Base-by-base conservation (phyloP, 2,329 filamentous ascomycete genomes). In the Massarina eburnea region DNA sequence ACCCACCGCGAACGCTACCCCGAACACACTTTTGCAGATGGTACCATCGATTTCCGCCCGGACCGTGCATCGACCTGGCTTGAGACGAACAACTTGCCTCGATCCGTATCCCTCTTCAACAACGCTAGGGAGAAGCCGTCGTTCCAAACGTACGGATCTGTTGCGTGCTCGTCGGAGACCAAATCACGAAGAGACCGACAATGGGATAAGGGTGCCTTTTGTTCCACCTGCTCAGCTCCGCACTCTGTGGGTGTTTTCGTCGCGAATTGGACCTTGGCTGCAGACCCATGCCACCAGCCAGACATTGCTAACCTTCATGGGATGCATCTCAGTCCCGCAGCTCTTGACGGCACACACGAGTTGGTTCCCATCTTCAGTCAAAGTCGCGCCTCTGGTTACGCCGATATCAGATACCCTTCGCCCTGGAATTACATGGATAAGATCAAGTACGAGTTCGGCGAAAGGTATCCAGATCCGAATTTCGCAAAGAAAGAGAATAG, bases 281-380 rank as follows among this genome's bases (percentile, higher is more conserved):
- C 83, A 5, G 80, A 89, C 37, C 77, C 86, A 21, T 95, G 89
- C 62, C 80, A 86, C 48, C 89, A 94, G 60, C 86, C 89, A 1
- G 89, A 94, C 52, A 73, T 92, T 24, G 80, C 82, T 21, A 78
- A 84, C 49, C 75, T 92, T 1, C 88, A 92, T 58, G 86, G 88
- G 33, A 83, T 92, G 59, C 83, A 88, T 63, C 76, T 88, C 32
- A 82, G 80, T 0, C 80, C 85, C 0, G 80, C 85, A 7, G 76
- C 80, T 1, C 76, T 82, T 51, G 80, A 81, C 39, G 80, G 84
- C 0, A 79, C 85, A 1, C 79, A 82, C 49, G 76, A 84, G 17
- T 75, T 94, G 3, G 70, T 87, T 2, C 89, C 89, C 0, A 74
- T 94, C 9, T 94, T 94, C 70, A 88, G 88, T 51, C 79, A 87